A percentile compares a stretch with the other conserved stretches of the same genome.
Conservation (phyloP, 78 protist species). For the Chrysochromulina tobinii region DNA sequence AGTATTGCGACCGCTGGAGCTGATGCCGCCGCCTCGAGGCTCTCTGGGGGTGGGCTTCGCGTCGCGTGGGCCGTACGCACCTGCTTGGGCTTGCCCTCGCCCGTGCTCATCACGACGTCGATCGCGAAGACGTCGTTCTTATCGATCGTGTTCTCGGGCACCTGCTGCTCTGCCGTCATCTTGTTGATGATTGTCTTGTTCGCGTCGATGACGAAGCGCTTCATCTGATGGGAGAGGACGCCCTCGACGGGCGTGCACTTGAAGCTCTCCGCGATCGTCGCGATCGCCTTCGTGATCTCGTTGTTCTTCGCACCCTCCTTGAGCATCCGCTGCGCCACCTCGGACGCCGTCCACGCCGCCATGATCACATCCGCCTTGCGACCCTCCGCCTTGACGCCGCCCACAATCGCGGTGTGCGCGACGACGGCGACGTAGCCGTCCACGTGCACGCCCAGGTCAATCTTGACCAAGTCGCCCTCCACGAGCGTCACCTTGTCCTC, state of each 20-base stretch:
- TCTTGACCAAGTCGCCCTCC: constrained; percentile 93
- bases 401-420: constrained; percentile 87
- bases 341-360: constrained; percentile 91
- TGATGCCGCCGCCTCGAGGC: too few species aligned
- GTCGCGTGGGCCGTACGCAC: background rate
- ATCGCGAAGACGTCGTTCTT: constrained; percentile 79
- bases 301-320: constrained; percentile 63
- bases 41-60: too few species aligned
- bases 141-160: constrained; percentile 47
- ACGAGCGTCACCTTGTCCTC: constrained; percentile 51
- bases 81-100: constrained; percentile 45
- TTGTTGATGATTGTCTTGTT: constrained; percentile 73
- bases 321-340: constrained; percentile 74
- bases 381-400: constrained; percentile 64
- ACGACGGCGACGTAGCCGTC: constrained; percentile 85
- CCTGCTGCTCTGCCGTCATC: constrained; percentile 11
- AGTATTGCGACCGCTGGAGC: too few species aligned
- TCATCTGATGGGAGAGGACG: constrained; percentile 89
- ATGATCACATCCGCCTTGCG: constrained; percentile 81
- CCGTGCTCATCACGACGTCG: constrained; percentile 90
- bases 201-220: constrained; percentile 86
- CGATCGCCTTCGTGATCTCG: background rate
- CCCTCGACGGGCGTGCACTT: constrained; percentile 82
- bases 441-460: constrained; percentile 94
- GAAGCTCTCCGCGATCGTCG: constrained; percentile 57